Conservation (phyloP, 1,139 yeast genomes). For the Hemisphaericaspora subhashii region DNA sequence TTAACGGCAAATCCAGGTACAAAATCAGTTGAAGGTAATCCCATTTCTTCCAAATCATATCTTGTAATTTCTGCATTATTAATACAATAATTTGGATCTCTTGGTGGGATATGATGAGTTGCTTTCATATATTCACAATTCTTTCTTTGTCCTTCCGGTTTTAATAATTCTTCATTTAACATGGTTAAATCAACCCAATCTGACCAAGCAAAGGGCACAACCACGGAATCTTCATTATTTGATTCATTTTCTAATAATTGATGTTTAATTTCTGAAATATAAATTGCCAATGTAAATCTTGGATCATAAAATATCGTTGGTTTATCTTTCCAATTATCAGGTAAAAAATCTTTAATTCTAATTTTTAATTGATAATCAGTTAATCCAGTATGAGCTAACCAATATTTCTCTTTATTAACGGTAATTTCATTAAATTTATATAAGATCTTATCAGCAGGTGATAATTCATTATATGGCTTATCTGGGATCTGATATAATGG, state of each 20-base stretch:
- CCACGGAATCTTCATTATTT: constrained; percentile 17
- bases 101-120: constrained; percentile 22
- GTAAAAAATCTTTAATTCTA: constrained; percentile 21
- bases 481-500: constrained; percentile 17
- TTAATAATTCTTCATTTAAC: constrained; percentile 41
- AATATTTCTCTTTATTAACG: constrained; percentile 21
- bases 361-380: constrained; percentile 24
- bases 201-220: constrained; percentile 36
- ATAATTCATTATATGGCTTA: constrained; percentile 18
- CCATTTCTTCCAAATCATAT: constrained; percentile 25
- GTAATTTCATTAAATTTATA: constrained; percentile 16
- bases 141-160: constrained; percentile 36
- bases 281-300: constrained; percentile 23
- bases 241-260: constrained; percentile 16
- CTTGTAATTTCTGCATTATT: constrained; percentile 23
- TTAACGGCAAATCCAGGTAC: constrained; percentile 48
- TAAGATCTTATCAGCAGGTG: constrained; percentile 20
- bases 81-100: constrained; percentile 24
- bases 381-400: constrained; percentile 31
- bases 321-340: constrained; percentile 18
- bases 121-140: constrained; percentile 28
- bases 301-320: constrained; percentile 24
- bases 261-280: constrained; percentile 18
- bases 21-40: constrained; percentile 11
- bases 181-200: constrained; percentile 28